phyloP scores from a whole-genome alignment of 1,139 yeast species.

The Williopsis jadinii region DNA sequence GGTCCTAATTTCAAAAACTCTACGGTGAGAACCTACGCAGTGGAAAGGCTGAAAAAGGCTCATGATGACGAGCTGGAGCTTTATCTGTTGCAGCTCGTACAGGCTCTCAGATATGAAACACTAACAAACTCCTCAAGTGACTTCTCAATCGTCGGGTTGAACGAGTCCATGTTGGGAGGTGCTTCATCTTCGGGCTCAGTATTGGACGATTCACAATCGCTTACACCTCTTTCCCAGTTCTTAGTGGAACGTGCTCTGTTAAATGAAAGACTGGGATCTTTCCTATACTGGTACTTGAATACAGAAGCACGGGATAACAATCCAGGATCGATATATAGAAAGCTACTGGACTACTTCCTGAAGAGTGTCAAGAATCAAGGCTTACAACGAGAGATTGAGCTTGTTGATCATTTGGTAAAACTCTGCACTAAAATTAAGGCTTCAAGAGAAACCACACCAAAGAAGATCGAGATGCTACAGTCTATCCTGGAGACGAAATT shows the following conservation, averaged over 20 bases:
- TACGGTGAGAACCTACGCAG: slow-evolving; percentile 75
- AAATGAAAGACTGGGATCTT: slow-evolving; percentile 67
- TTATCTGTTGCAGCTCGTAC: slow-evolving; percentile 84
- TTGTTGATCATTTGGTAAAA: slow-evolving; percentile 35
- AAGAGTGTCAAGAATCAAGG: slow-evolving; percentile 23
- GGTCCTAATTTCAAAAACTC: slow-evolving; percentile 61
- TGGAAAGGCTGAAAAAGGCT: slow-evolving; percentile 72
- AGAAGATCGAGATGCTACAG: slow-evolving; percentile 43
- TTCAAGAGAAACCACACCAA: slow-evolving; percentile 49
- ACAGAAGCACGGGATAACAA: slow-evolving; percentile 78
- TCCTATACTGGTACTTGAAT: slow-evolving; percentile 84
- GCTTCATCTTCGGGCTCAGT: slow-evolving; percentile 7
- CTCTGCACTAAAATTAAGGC: slow-evolving; percentile 38
- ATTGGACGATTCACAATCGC: neutral
- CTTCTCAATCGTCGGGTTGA: slow-evolving; percentile 33
- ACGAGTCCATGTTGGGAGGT: slow-evolving; percentile 17
- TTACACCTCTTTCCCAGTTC: slow-evolving; percentile 71
- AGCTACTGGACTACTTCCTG: slow-evolving; percentile 28
- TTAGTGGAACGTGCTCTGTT: slow-evolving; percentile 65
- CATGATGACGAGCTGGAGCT: slow-evolving; percentile 73
- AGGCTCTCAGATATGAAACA: slow-evolving; percentile 78
- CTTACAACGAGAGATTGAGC: slow-evolving; percentile 36
- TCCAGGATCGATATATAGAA: slow-evolving; percentile 27
- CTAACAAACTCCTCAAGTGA: slow-evolving; percentile 25
- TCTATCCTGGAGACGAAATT: slow-evolving; percentile 27